These are phyloP conservation scores for Fraxinus anomala DNA, from an alignment of 257 asterid genomes.

Conservation along the genomic window DNA sequence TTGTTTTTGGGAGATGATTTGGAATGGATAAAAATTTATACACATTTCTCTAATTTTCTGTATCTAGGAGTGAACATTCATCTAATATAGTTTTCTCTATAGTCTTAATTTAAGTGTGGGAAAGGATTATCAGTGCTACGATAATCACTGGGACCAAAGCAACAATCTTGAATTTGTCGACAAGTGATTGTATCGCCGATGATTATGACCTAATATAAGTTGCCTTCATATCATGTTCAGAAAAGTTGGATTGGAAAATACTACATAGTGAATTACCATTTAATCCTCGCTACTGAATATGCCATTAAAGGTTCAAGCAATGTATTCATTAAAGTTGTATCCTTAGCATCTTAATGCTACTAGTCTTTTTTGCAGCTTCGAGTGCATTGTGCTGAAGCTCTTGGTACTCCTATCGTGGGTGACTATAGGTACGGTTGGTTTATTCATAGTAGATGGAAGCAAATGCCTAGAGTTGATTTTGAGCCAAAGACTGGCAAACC, in stretches of 20 bases:
- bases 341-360: not conserved
- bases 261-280: not conserved
- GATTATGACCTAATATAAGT: no score
- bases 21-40: not conserved
- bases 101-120: not conserved
- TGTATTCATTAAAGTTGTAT: not conserved
- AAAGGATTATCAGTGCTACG: not conserved
- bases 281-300: not conserved
- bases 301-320: not conserved
- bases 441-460: conserved; percentile 84
- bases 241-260: not conserved
- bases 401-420: conserved; percentile 93
- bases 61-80: not conserved
- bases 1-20: not conserved
- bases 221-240: not conserved
- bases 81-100: not conserved
- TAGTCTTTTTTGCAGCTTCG: conserved; percentile 55
- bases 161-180: not conserved
- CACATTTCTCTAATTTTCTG: not conserved
- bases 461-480: conserved; percentile 79
- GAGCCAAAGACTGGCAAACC: conserved; percentile 75
- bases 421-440: conserved; percentile 95
- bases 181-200: not conserved
- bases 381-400: conserved; percentile 96
- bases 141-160: not conserved